phyloP scores from a whole-genome alignment of 805 yeast species.

The Candida bentonensis region DNA sequence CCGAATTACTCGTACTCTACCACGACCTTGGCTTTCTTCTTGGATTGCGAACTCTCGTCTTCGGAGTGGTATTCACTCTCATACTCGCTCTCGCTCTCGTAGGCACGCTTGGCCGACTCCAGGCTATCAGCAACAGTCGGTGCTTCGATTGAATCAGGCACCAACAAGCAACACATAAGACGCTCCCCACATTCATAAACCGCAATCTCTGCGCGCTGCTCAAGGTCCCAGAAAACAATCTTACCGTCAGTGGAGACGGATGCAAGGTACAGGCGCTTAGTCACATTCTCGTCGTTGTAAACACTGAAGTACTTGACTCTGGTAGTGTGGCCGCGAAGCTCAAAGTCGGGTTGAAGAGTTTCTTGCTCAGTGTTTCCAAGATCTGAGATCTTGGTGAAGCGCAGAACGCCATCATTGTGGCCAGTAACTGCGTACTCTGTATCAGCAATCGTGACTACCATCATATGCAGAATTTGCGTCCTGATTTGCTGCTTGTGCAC shows the following conservation, averaged over 20 bases:
- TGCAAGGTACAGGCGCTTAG: slow-evolving; percentile 31
- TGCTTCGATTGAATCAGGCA: slow-evolving; percentile 42
- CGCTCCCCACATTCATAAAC: slow-evolving; percentile 87
- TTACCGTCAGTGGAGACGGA: slow-evolving; percentile 90
- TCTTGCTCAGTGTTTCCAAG: slow-evolving; percentile 15
- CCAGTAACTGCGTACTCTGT: slow-evolving; percentile 53
- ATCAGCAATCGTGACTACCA: slow-evolving; percentile 31
- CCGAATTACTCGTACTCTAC: slow-evolving; percentile 11
- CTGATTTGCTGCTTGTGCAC: slow-evolving; percentile 29
- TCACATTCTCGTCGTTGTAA: slow-evolving; percentile 21
- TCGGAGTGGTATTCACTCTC: slow-evolving; percentile 17
- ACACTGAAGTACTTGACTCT: slow-evolving; percentile 71
- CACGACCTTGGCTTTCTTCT: slow-evolving; percentile 17
- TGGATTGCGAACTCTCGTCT: slow-evolving; percentile 7
- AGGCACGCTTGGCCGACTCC: slow-evolving; percentile 65
- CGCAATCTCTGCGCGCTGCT: slow-evolving; percentile 62
- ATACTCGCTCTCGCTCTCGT: slow-evolving; percentile 32
- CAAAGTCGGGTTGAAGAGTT: slow-evolving; percentile 27
- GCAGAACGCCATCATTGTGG: slow-evolving; percentile 55
- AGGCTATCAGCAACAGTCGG: slow-evolving; percentile 56
- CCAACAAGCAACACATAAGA: slow-evolving; percentile 65
- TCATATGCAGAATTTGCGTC: slow-evolving; percentile 54
- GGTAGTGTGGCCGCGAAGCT: slow-evolving; percentile 65
- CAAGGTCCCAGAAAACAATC: slow-evolving; percentile 79
- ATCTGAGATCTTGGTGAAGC: slow-evolving; percentile 34